A percentile compares a stretch with the other conserved stretches of the same genome.
phyloP scores from a whole-genome alignment of 208 protist species.

The Crithidia mellificae region DNA sequence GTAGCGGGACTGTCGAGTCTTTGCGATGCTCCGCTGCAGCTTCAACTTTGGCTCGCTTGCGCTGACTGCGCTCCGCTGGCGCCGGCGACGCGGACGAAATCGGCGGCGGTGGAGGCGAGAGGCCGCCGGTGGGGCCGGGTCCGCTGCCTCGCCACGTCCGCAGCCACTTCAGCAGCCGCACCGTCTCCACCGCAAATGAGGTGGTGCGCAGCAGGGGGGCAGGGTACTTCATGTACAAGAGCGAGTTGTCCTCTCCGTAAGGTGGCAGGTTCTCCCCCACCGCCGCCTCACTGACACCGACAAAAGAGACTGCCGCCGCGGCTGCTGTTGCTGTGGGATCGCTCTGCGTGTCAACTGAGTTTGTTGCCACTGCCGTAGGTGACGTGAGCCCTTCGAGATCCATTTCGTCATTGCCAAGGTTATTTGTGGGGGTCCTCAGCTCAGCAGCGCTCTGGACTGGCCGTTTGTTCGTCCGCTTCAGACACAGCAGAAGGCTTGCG shows the following conservation, averaged over 20 bases:
- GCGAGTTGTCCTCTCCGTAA: slow-evolving; percentile 24
- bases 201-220: slow-evolving; percentile 73
- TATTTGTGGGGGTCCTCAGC: neutral
- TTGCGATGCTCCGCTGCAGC: neutral
- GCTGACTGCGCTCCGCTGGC: slow-evolving; percentile 2
- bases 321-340: too few species aligned
- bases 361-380: neutral
- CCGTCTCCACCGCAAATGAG: slow-evolving; percentile 62
- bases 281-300: neutral
- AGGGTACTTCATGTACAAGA: slow-evolving; percentile 71
- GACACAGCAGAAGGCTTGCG: slow-evolving; percentile 16
- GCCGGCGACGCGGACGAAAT: neutral
- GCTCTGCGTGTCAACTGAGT: too few species aligned
- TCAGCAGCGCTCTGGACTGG: neutral
- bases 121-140: neutral
- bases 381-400: neutral
- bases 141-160: slow-evolving; percentile 57
- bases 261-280: neutral
- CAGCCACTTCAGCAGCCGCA: slow-evolving; percentile 77
- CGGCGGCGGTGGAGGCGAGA: neutral
- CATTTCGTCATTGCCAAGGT: neutral
- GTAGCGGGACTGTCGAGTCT: neutral
- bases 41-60: slow-evolving; percentile 19
- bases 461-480: slow-evolving; percentile 4
- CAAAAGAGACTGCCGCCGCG: neutral